Conservation (phyloP, 345 rosid genomes). For the Brassica juncea region DNA sequence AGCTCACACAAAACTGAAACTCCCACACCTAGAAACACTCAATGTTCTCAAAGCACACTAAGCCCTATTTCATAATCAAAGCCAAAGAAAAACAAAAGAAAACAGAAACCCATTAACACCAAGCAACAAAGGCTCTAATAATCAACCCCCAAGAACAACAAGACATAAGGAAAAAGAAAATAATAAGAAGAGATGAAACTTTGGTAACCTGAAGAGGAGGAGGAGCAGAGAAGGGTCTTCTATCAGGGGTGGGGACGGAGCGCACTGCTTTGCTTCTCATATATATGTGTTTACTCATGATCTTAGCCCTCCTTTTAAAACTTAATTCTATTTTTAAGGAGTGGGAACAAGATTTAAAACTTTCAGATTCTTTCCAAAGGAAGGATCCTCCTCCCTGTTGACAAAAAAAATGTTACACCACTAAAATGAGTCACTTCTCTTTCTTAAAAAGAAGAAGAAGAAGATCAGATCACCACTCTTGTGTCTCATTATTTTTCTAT, state of each 20-base stretch:
- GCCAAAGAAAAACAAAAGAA: background rate
- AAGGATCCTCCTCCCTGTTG: background rate
- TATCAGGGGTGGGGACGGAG: constrained; percentile 75
- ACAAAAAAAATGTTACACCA: constrained; percentile 22
- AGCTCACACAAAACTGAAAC: constrained; percentile 17
- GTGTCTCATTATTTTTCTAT: no score
- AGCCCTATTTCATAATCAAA: constrained; percentile 1
- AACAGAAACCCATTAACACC: background rate
- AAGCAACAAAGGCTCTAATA: background rate
- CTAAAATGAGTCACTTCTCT: constrained; percentile 16
- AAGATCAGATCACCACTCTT: no score
- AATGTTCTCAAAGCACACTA: constrained; percentile 1
- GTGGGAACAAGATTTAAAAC: constrained; percentile 5
- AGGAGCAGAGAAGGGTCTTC: constrained; percentile 50
- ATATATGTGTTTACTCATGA: constrained; percentile 70
- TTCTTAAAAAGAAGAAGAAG: no score
- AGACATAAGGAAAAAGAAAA: background rate
- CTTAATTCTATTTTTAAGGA: constrained; percentile 26
- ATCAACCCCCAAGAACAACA: background rate
- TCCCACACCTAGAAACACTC: background rate
- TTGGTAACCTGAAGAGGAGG: constrained; percentile 40
- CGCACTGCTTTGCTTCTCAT: constrained; percentile 87
- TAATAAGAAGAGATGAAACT: background rate
- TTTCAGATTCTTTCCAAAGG: constrained; percentile 14
- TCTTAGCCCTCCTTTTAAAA: background rate